Evolutionary conservation across 2,329 filamentous ascomycete species (phyloP).

Genomic region (Aspergillus niger): DNA sequence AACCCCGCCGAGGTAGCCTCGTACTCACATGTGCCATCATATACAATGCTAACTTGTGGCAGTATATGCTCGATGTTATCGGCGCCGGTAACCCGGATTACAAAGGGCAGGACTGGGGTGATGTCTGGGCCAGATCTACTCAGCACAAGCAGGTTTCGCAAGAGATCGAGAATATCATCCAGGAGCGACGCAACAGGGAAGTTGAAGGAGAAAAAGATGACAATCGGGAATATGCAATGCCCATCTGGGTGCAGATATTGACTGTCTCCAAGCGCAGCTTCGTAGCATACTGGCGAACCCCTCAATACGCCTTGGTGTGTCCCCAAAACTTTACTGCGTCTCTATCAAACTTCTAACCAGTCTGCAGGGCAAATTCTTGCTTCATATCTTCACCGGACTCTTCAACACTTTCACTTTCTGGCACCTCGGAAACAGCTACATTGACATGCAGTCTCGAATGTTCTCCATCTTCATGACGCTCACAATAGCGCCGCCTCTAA

Average conservation of each 20-base stretch:
- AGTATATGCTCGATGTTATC: slow-evolving; percentile 80
- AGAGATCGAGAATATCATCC: slow-evolving; percentile 58
- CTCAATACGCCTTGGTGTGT: slow-evolving; percentile 56
- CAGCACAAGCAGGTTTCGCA: slow-evolving; percentile 50
- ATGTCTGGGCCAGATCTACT: slow-evolving; percentile 60
- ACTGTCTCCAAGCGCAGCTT: slow-evolving; percentile 62
- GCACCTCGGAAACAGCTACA: slow-evolving; percentile 57
- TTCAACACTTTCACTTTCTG: slow-evolving; percentile 74
- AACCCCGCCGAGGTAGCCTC: slow-evolving; percentile 65
- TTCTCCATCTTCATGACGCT: slow-evolving; percentile 78
- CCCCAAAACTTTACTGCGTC: not conserved
- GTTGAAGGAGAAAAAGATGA: slow-evolving; percentile 47
- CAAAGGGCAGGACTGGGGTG: slow-evolving; percentile 62
- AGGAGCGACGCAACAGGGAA: slow-evolving; percentile 46
- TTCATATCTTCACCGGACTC: slow-evolving; percentile 64
- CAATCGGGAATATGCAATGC: slow-evolving; percentile 65
- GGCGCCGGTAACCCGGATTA: slow-evolving; percentile 65
- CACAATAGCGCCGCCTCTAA: slow-evolving; percentile 71
- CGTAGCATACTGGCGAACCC: slow-evolving; percentile 65
- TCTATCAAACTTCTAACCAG: not conserved
- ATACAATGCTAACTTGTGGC: slow-evolving; percentile 17
- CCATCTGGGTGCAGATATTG: slow-evolving; percentile 55
- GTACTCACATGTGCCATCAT: rapidly evolving
- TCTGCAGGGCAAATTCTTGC: slow-evolving; percentile 60
- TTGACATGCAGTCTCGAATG: slow-evolving; percentile 69